Percentiles rank a stretch among this genome's conserved stretches.
Evolutionary conservation across 164 flowering plant genomes (phyloP).

Genomic region (Brasenia schreberi): DNA sequence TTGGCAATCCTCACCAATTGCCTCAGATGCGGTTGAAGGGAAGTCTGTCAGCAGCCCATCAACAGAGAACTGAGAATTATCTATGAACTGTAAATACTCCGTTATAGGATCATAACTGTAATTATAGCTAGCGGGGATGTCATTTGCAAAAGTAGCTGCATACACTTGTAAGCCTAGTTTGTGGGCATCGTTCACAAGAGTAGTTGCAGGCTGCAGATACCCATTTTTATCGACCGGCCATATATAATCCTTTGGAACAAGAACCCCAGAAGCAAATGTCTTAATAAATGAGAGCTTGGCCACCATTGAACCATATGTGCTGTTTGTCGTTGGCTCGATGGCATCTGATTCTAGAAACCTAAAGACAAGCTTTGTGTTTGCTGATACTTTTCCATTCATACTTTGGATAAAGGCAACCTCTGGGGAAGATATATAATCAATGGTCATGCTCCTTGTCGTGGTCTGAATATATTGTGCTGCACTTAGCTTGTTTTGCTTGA

Average conservation of each 20-base stretch:
- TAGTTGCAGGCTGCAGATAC: constrained; percentile 46
- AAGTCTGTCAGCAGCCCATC: constrained; percentile 80
- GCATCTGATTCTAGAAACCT: constrained; percentile 33
- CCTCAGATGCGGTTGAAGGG: constrained; percentile 64
- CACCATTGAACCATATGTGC: constrained; percentile 57
- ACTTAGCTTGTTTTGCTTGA: constrained; percentile 29
- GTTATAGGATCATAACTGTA: constrained; percentile 70
- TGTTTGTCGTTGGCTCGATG: constrained; percentile 64
- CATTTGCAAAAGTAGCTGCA: constrained; percentile 73
- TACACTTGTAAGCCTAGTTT: constrained; percentile 56
- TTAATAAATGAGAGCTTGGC: constrained; percentile 64
- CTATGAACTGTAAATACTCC: constrained; percentile 53
- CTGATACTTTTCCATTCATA: constrained; percentile 22
- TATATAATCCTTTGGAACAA: constrained; percentile 75
- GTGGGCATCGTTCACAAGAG: constrained; percentile 80
- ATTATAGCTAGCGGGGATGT: constrained; percentile 42
- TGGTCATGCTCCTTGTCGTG: constrained; percentile 26
- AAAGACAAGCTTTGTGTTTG: constrained; percentile 54
- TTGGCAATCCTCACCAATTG: constrained; percentile 33
- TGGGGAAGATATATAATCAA: constrained; percentile 62
- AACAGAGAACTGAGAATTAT: constrained; percentile 74
- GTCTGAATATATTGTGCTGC: constrained; percentile 36
- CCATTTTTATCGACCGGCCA: constrained; percentile 40
- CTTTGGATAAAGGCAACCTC: constrained; percentile 49
- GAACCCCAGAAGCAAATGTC: constrained; percentile 80